These are phyloP conservation scores for Coniochaeta hoffmannii DNA, from an alignment of 2,329 filamentous ascomycete genomes.

Conservation along the genomic window DNA sequence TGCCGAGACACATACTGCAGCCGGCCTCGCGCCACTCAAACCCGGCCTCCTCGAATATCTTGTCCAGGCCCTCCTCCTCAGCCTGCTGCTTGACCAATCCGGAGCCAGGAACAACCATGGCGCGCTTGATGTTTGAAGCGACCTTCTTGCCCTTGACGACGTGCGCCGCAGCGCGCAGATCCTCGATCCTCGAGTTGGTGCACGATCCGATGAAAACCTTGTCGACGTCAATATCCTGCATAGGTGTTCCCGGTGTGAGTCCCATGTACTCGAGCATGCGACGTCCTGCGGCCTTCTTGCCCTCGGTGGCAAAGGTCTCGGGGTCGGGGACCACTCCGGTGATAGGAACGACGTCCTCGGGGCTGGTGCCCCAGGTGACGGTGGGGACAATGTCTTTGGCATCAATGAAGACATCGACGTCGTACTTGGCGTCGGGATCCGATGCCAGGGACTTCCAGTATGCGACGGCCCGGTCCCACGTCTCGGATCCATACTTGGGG, in stretches of 20 bases:
- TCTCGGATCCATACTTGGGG: conserved; percentile 72
- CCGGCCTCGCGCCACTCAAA: conserved; percentile 98
- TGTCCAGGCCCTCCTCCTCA: conserved; percentile 85
- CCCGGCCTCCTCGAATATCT: conserved; percentile 83
- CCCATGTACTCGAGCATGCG: conserved; percentile 96
- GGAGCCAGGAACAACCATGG: conserved; percentile 94
- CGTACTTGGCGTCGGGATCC: conserved; percentile 82
- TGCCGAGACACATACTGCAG: conserved; percentile 98
- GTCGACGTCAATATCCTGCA: conserved; percentile 88
- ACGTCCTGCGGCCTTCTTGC: conserved; percentile 72
- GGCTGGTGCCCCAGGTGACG: conserved; percentile 93
- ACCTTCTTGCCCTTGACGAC: conserved; percentile 84
- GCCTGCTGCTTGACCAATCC: conserved; percentile 90
- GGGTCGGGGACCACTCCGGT: conserved; percentile 85
- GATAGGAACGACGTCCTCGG: conserved; percentile 93
- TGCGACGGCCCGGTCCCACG: conserved; percentile 81
- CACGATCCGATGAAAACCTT: conserved; percentile 98
- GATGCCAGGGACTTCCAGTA: conserved; percentile 87
- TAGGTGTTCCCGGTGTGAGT: conserved; percentile 72
- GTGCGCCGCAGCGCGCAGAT: conserved; percentile 78
- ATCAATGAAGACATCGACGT: conserved; percentile 82
- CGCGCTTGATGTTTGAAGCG: conserved; percentile 81
- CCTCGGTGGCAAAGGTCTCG: conserved; percentile 72
- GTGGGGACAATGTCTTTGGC: conserved; percentile 90
- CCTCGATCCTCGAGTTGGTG: conserved; percentile 95